Evolutionary conservation across 192 early-diverging fungal species (phyloP).

Genomic region (Coemansia sp.): DNA sequence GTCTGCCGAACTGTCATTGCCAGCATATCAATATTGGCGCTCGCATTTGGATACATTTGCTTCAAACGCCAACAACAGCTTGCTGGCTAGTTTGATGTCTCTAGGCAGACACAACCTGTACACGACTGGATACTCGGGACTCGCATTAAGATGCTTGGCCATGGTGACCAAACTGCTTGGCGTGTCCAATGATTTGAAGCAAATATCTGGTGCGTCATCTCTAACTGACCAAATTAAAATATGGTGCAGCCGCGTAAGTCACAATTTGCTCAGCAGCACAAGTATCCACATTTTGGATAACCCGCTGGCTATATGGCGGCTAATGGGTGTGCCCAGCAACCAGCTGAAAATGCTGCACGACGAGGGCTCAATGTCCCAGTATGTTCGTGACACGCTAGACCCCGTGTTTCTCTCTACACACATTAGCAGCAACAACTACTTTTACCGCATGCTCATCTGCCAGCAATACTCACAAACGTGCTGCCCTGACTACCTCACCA

Average conservation of each 20-base stretch:
- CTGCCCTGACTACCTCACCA: conserved; percentile 74
- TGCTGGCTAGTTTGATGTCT: background rate
- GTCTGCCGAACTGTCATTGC: conserved; percentile 66
- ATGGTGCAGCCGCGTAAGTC: conserved; percentile 66
- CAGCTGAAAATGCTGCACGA: conserved; percentile 82
- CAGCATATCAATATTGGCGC: conserved; percentile 80
- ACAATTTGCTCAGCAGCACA: conserved; percentile 60
- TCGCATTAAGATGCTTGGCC: conserved; percentile 68
- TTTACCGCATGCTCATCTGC: conserved; percentile 75
- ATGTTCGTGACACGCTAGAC: conserved; percentile 80
- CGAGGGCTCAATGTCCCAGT: conserved; percentile 74
- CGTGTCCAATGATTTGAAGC: conserved; percentile 53
- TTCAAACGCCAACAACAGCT: background rate
- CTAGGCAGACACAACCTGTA: conserved; percentile 61
- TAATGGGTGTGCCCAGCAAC: conserved; percentile 79
- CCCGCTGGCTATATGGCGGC: conserved; percentile 78
- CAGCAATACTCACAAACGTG: conserved; percentile 65
- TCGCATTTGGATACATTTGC: conserved; percentile 50
- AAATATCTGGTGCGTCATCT: conserved; percentile 55
- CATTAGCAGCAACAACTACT: conserved; percentile 76
- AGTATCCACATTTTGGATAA: conserved; percentile 70
- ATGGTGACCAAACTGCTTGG: conserved; percentile 60
- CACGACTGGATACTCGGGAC: conserved; percentile 80
- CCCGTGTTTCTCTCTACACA: conserved; percentile 62
- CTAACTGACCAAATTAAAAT: conserved; percentile 61